Conservation (phyloP, 1,139 yeast genomes). For the Magnusiomyces sp. region DNA sequence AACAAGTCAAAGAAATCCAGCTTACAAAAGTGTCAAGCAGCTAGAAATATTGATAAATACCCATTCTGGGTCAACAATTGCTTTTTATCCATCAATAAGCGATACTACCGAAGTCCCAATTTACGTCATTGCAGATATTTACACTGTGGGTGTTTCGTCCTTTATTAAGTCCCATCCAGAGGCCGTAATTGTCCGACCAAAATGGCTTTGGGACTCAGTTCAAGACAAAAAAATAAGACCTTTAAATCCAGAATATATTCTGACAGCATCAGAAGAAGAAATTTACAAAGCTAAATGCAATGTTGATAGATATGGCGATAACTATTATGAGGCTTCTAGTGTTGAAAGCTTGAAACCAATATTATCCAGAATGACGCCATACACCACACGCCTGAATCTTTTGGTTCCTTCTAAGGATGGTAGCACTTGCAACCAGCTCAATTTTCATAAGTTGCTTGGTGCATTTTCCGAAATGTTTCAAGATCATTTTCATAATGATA, state of each 20-base stretch:
- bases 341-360: slow-evolving; percentile 4
- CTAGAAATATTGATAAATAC: slow-evolving; percentile 36
- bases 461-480: slow-evolving; percentile 4
- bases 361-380: slow-evolving; percentile 6
- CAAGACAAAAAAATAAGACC: slow-evolving; percentile 37
- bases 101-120: slow-evolving; percentile 22
- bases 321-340: slow-evolving; percentile 16
- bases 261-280: slow-evolving; percentile 9
- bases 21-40: slow-evolving; percentile 31
- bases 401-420: not conserved
- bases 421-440: not conserved
- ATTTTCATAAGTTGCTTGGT: slow-evolving; percentile 4
- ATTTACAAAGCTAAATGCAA: slow-evolving; percentile 14
- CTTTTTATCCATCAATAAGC: no score
- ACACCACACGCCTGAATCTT: no score
- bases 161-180: not conserved
- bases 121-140: slow-evolving; percentile 36
- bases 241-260: slow-evolving; percentile 54
- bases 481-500: not conserved
- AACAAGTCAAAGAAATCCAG: slow-evolving; percentile 27
- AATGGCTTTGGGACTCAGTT: slow-evolving; percentile 68
- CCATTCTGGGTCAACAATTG: slow-evolving; percentile 42
- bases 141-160: slow-evolving; percentile 20
- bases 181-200: slow-evolving; percentile 54
- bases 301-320: slow-evolving; percentile 29